These are phyloP conservation scores for Cardamine resedifolia DNA, from an alignment of 345 rosid genomes.

Conservation along the genomic window DNA sequence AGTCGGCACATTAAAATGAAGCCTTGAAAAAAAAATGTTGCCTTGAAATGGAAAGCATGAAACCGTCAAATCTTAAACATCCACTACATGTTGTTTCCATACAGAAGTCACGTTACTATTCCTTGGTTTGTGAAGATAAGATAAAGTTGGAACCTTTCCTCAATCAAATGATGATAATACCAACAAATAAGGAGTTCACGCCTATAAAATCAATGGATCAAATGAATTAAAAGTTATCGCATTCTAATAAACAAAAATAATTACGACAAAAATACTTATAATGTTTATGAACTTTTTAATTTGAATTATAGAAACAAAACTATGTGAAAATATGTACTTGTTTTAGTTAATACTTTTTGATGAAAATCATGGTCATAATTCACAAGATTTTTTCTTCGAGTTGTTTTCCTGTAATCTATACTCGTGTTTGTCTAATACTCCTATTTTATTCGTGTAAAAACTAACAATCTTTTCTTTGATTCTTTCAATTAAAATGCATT, in stretches of 20 bases:
- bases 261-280: not conserved
- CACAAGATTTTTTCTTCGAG: not conserved
- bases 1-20: conserved; percentile 14
- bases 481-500: not conserved
- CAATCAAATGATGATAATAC: not conserved
- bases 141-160: not conserved
- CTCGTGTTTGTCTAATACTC: not conserved
- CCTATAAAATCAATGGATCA: not conserved
- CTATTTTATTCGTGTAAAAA: not conserved
- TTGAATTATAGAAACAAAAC: not conserved
- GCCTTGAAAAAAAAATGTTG: too few relatives aligned
- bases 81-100: conserved; percentile 26
- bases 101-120: not conserved
- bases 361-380: not conserved
- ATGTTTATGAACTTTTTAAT: not conserved
- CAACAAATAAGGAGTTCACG: not conserved
- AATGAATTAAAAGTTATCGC: not conserved
- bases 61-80: conserved; percentile 26
- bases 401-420: not conserved
- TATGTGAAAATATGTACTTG: not conserved
- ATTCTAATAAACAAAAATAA: not conserved
- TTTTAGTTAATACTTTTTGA: not conserved
- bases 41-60: conserved; percentile 32
- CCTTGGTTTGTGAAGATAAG: conserved; percentile 1
- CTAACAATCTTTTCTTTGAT: not conserved